These are phyloP conservation scores for Fusarium sp. DNA, from an alignment of 2,329 filamentous ascomycete genomes.

Conservation along the genomic window DNA sequence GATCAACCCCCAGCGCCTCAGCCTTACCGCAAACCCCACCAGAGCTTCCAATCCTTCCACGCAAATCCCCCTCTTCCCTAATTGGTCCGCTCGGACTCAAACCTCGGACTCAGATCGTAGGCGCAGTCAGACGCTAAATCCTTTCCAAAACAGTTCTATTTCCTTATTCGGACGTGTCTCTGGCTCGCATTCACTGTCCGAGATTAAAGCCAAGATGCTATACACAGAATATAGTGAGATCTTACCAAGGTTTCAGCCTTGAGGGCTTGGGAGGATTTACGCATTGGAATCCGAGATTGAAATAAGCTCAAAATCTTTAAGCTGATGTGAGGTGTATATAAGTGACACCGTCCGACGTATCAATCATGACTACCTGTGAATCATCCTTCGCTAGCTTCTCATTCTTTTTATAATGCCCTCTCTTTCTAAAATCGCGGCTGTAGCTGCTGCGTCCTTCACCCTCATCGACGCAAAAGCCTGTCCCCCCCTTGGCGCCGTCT, in stretches of 20 bases:
- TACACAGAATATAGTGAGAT: background rate
- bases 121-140: constrained; percentile 1
- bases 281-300: background rate
- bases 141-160: background rate
- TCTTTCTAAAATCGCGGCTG: constrained; percentile 17
- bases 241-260: background rate
- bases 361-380: background rate
- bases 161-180: background rate
- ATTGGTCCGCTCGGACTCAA: constrained; percentile 38
- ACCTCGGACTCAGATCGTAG: constrained; percentile 22
- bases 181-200: constrained; percentile 22
- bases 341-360: background rate
- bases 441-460: constrained; percentile 21
- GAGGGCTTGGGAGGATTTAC: background rate
- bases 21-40: constrained; percentile 4
- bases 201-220: constrained; percentile 13
- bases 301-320: background rate
- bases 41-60: background rate
- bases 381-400: background rate
- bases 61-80: background rate
- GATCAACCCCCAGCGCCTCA: background rate
- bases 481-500: constrained; percentile 55
- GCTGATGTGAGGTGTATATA: constrained; percentile 29
- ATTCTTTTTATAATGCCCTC: constrained; percentile 24
- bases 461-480: constrained; percentile 48